Base-by-base conservation (phyloP, 306 rosid genomes). In the Cyamopsis tetragonoloba region DNA sequence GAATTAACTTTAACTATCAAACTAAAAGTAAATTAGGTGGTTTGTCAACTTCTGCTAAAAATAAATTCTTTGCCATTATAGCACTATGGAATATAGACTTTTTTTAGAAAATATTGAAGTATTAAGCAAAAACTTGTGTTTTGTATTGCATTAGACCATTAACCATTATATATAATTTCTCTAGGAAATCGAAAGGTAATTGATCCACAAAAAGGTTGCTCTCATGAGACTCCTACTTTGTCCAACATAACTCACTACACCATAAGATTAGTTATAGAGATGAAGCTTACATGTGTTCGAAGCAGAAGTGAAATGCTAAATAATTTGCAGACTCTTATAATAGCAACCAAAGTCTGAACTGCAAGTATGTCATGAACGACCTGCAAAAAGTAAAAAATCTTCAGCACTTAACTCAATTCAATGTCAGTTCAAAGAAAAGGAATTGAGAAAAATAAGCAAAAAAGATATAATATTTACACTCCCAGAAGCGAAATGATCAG, bases 381-480 rank as follows among this genome's bases (percentile, higher is more conserved):
- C 89, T 81, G 80, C 80, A 79, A 64, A 24, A 39, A 56, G 35
- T 0, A 1, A 6, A 62, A 51, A 70, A 7, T 64, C 60, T 42
- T 72, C 57, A 75, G 41, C 50, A 51, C 62, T 43, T 46, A 43
- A 79, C 48, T 14, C 26, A 32, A 61, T 28, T 62, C 51, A 62
- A 32, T 47, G 38, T 6, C 42, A 41, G 44, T 4, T 30, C 13
- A 55, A 59, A 64, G 37, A 37, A 63, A 61, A 13, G 6, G 3
- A 54, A 64, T 41, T 2, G 27, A 13, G 7, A n/a, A 10, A 64
- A 22, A 70, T 3, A 26, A 15, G 30, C 5, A 44, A 55, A 62
- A 68, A 62, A 68, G 3, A 6, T 4, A 10, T 0, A 58, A 31
- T 22, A 38, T 32, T 17, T 2, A 47, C 28, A 19, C n/a, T n/a